A percentile compares a stretch with the other conserved stretches of the same genome.
Conservation (phyloP, 2,329 filamentous ascomycete genomes). For the Teratosphaeria gauchensis region DNA sequence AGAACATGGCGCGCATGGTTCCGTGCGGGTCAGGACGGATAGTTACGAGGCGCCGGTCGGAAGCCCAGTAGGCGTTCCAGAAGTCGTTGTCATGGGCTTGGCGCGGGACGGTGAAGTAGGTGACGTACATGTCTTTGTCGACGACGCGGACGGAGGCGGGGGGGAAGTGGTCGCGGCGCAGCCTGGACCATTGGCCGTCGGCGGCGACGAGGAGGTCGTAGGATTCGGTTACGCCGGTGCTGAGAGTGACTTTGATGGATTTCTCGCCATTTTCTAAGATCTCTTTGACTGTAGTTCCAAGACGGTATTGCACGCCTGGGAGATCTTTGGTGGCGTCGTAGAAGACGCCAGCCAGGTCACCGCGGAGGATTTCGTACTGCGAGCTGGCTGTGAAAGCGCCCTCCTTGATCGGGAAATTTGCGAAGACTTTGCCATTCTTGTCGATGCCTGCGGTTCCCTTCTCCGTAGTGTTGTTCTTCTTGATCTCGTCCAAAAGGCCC, state of each 20-base stretch:
- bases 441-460: conserved; percentile 18
- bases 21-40: conserved; percentile 9
- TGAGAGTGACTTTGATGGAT: not conserved
- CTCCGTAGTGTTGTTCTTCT: conserved; percentile 11
- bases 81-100: not conserved
- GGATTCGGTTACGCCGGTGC: not conserved
- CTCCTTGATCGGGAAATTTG: conserved; percentile 14
- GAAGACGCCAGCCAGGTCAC: conserved; percentile 40
- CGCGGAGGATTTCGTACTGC: conserved; percentile 42
- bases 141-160: conserved; percentile 10
- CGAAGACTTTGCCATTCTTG: conserved; percentile 9
- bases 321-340: conserved; percentile 21
- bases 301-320: conserved; percentile 11
- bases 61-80: conserved; percentile 6
- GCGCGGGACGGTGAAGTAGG: conserved; percentile 20
- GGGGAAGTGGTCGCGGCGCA: conserved; percentile 13
- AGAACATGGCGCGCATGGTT: conserved; percentile 5
- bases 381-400: conserved; percentile 2
- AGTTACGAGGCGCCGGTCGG: conserved; percentile 9
- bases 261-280: not conserved
- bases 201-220: conserved; percentile 7
- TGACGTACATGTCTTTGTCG: conserved; percentile 12
- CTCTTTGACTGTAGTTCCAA: not conserved
- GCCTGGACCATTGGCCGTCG: conserved; percentile 16
- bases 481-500: conserved; percentile 17